These are phyloP conservation scores for Rhamnella rubrinervis DNA, from an alignment of 331 rosid genomes.

Conservation along the genomic window DNA sequence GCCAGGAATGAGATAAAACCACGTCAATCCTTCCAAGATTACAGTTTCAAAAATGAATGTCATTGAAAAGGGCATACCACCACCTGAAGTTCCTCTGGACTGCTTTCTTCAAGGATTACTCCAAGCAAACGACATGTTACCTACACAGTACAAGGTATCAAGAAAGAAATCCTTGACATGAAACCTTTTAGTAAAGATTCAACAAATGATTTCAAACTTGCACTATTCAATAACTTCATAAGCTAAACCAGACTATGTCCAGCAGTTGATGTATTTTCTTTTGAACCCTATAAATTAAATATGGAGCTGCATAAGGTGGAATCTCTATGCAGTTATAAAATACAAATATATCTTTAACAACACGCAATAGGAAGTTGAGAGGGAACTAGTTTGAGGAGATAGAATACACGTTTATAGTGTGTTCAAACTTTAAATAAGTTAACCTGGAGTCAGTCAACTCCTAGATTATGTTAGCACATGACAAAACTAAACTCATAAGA, in stretches of 20 bases:
- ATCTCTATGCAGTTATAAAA: too few species aligned
- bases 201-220: constrained; percentile 9
- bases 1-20: constrained; percentile 36
- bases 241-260: background rate
- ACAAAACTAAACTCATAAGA: too few species aligned
- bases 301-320: too few species aligned
- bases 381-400: background rate
- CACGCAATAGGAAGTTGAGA: constrained; percentile 11
- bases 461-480: too few species aligned
- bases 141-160: constrained; percentile 34
- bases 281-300: too few species aligned
- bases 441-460: too few species aligned
- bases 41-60: constrained; percentile 20
- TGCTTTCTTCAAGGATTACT: constrained; percentile 80
- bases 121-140: constrained; percentile 91
- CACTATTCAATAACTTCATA: background rate
- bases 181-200: background rate
- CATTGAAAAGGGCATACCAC: constrained; percentile 32
- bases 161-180: constrained; percentile 4
- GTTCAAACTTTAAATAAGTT: background rate
- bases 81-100: constrained; percentile 94
- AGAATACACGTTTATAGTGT: background rate
- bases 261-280: too few species aligned
- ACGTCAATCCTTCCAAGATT: constrained; percentile 20
- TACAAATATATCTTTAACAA: background rate